phyloP scores from a whole-genome alignment of 805 yeast species.

The Wilhelminamyces savonicus region DNA sequence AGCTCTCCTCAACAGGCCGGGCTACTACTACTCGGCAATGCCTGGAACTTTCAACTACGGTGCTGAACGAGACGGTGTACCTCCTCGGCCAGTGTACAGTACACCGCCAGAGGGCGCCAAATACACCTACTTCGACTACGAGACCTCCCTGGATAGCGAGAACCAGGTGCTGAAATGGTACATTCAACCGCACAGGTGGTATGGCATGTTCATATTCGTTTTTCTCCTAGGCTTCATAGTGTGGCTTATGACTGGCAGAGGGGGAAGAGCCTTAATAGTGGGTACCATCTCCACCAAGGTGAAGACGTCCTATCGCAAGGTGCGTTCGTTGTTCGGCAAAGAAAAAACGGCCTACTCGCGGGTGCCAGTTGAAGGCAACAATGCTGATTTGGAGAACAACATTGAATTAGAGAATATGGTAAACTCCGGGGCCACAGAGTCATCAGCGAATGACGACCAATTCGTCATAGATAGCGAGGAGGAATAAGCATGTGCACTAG shows the following conservation, averaged over 20 bases:
- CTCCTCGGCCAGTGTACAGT: slow-evolving; percentile 37
- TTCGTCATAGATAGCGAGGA: slow-evolving; percentile 15
- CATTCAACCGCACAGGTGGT: slow-evolving; percentile 38
- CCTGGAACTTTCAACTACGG: slow-evolving; percentile 46
- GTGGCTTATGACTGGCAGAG: slow-evolving; percentile 28
- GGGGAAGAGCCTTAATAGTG: slow-evolving; percentile 10
- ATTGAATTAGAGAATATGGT: slow-evolving; percentile 6
- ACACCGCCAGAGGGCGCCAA: slow-evolving; percentile 9
- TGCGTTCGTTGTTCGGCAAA: not conserved
- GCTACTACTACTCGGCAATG: slow-evolving; percentile 44
- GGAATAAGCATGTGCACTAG: too few relatives aligned
- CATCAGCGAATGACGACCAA: slow-evolving; percentile 3
- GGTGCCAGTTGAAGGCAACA: not conserved
- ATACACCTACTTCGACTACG: slow-evolving; percentile 24
- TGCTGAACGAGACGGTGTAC: slow-evolving; percentile 40
- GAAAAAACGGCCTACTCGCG: not conserved
- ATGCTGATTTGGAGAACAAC: slow-evolving; percentile 4
- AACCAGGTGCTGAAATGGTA: slow-evolving; percentile 34
- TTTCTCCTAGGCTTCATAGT: slow-evolving; percentile 17
- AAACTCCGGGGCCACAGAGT: not conserved
- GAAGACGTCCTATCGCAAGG: not conserved
- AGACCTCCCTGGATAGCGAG: slow-evolving; percentile 19
- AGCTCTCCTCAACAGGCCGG: slow-evolving; percentile 23
- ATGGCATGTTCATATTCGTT: slow-evolving; percentile 28
- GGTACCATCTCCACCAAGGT: slow-evolving; percentile 5